Conservation (phyloP, 108 stramenopile species). For the Cyclotella distinguenda region DNA sequence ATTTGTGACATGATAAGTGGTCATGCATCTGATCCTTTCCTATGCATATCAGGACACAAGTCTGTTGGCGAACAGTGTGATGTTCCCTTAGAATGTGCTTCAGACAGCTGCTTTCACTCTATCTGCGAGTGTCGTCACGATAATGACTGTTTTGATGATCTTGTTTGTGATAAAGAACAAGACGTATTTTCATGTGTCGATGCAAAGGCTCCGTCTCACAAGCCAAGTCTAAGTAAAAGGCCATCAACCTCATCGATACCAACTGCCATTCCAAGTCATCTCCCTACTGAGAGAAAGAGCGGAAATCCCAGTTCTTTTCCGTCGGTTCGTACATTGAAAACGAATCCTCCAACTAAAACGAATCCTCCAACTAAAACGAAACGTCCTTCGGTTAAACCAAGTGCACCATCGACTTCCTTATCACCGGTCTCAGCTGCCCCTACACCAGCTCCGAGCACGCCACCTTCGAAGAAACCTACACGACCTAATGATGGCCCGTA, state of each 20-base stretch:
- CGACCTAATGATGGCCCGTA: neutral
- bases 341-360: neutral
- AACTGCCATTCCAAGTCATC: neutral
- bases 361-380: neutral
- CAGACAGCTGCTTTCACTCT: constrained; percentile 8
- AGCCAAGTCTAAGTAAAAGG: neutral
- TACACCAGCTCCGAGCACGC: neutral
- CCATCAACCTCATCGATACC: neutral
- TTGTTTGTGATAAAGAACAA: constrained; percentile 1
- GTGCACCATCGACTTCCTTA: neutral
- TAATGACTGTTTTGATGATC: constrained; percentile 1
- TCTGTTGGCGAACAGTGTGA: constrained; percentile 6
- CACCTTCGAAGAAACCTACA: constrained; percentile 5
- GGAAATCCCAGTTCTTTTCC: too few species aligned
- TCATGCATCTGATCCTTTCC: constrained; percentile 11
- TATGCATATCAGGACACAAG: constrained; percentile 10
- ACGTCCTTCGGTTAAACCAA: neutral
- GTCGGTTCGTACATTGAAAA: too few species aligned
- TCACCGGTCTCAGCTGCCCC: neutral
- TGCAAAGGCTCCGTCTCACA: neutral
- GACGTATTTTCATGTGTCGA: constrained; percentile 8
- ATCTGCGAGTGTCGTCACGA: constrained; percentile 21
- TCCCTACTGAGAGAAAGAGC: too few species aligned
- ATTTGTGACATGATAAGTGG: constrained; percentile 6
- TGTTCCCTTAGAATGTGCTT: constrained; percentile 10